These are phyloP conservation scores for Populus ilicifolia DNA, from an alignment of 345 rosid genomes.

Conservation along the genomic window DNA sequence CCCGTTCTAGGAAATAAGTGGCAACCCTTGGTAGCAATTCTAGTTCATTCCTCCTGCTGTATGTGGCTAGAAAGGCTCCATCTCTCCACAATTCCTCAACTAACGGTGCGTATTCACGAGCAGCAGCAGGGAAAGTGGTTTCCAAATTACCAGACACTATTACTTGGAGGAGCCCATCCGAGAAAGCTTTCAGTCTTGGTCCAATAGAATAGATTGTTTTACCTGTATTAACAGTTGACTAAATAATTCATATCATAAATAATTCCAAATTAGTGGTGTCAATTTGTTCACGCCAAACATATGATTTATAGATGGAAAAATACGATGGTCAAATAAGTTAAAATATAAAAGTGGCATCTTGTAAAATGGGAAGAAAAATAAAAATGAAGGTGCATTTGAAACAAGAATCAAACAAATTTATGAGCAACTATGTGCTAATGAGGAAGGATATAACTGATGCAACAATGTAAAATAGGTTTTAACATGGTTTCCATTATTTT, in stretches of 20 bases:
- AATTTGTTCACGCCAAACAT: neutral
- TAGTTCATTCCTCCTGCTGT: slow-evolving; percentile 60
- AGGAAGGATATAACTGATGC: neutral
- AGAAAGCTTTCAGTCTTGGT: slow-evolving; percentile 54
- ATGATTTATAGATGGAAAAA: neutral
- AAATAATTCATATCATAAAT: slow-evolving; percentile 16
- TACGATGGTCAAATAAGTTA: neutral
- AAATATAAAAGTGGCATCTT: neutral
- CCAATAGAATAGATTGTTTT: slow-evolving; percentile 42
- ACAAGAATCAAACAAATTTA: neutral
- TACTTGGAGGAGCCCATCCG: slow-evolving; percentile 67
- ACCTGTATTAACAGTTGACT: slow-evolving; percentile 27
- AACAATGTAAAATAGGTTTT: neutral
- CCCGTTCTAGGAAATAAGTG: slow-evolving; percentile 81
- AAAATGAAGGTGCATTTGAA: neutral
- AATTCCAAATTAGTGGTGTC: neutral
- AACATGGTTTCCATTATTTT: neutral
- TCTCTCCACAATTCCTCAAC: slow-evolving; percentile 72
- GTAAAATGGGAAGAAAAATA: neutral
- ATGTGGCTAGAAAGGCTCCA: slow-evolving; percentile 75
- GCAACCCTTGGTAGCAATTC: slow-evolving; percentile 66
- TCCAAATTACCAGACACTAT: slow-evolving; percentile 71
- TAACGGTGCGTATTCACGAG: slow-evolving; percentile 57
- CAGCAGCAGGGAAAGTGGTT: slow-evolving; percentile 54
- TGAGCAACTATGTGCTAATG: neutral